A percentile compares a stretch with the other conserved stretches of the same genome.
phyloP scores from a whole-genome alignment of 2,329 filamentous ascomycete species.

The Nothophaeocryptopus gaeumannii region DNA sequence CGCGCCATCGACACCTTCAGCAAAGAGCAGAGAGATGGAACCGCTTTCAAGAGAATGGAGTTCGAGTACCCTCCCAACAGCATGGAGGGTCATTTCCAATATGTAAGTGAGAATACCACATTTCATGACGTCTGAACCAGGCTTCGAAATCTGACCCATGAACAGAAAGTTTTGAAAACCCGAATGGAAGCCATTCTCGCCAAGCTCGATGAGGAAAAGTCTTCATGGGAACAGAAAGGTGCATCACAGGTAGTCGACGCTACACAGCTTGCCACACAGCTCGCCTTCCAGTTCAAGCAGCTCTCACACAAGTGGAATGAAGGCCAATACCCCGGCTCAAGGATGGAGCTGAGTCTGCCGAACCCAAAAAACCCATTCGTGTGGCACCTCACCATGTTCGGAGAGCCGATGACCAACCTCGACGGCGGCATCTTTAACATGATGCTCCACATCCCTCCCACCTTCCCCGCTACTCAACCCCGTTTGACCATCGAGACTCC shows the following conservation, averaged over 20 bases:
- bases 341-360: constrained; percentile 72
- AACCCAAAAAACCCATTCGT: constrained; percentile 77
- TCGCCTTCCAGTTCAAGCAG: constrained; percentile 82
- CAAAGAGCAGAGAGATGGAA: constrained; percentile 57
- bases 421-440: constrained; percentile 88
- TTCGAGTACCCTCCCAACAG: constrained; percentile 75
- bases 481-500: constrained; percentile 75
- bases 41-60: constrained; percentile 74
- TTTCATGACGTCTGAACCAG: too few relatives aligned
- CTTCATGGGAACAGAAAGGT: constrained; percentile 70
- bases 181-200: constrained; percentile 68
- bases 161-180: constrained; percentile 59
- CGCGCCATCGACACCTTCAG: constrained; percentile 64
- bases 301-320: constrained; percentile 71
- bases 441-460: constrained; percentile 73
- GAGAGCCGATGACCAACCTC: constrained; percentile 85
- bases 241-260: constrained; percentile 61
- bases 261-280: constrained; percentile 72
- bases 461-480: constrained; percentile 85
- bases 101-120: constrained; percentile 36
- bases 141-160: too few relatives aligned
- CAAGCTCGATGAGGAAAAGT: constrained; percentile 68
- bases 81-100: constrained; percentile 87
- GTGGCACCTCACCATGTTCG: constrained; percentile 87
- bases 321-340: constrained; percentile 57